Evolutionary conservation across 2,329 filamentous ascomycete genomes (phyloP).

Genomic region (Sordariomycetes sp.): DNA sequence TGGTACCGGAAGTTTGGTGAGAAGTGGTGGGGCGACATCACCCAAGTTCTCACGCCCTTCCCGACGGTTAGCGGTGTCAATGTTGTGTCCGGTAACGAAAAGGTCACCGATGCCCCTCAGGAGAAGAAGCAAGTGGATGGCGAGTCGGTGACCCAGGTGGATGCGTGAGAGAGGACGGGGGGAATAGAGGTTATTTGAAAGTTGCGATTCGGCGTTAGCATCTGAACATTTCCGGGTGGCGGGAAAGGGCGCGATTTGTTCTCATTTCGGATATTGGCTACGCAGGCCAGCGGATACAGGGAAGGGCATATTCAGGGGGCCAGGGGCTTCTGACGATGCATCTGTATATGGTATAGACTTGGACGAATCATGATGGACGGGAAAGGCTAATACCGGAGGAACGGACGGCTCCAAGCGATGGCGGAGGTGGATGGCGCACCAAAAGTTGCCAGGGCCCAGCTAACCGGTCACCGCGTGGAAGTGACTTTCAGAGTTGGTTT

Average conservation of each 20-base stretch:
- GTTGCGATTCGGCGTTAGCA: neutral
- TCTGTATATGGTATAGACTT: neutral
- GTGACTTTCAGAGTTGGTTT: too few relatives aligned
- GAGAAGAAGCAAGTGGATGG: constrained; percentile 2
- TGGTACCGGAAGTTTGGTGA: constrained; percentile 61
- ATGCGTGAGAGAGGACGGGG: neutral
- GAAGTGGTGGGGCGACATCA: constrained; percentile 64
- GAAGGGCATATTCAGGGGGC: neutral
- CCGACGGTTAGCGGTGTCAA: constrained; percentile 47
- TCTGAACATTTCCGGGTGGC: neutral
- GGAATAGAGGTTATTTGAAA: neutral
- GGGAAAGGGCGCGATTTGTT: neutral
- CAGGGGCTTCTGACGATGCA: neutral
- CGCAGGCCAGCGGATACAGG: neutral
- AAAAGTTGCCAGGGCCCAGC: too few relatives aligned
- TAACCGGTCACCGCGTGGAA: too few relatives aligned
- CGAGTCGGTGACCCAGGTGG: neutral
- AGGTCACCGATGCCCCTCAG: constrained; percentile 52
- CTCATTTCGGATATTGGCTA: neutral
- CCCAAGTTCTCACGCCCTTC: constrained; percentile 57
- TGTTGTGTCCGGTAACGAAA: constrained; percentile 45
- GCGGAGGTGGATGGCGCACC: too few relatives aligned
- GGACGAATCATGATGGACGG: neutral
- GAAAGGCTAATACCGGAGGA: too few relatives aligned
- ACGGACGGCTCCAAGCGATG: too few relatives aligned